Evolutionary conservation across 768 basidiomycete genomes (phyloP).

Genomic region (Sutorius australiensis): DNA sequence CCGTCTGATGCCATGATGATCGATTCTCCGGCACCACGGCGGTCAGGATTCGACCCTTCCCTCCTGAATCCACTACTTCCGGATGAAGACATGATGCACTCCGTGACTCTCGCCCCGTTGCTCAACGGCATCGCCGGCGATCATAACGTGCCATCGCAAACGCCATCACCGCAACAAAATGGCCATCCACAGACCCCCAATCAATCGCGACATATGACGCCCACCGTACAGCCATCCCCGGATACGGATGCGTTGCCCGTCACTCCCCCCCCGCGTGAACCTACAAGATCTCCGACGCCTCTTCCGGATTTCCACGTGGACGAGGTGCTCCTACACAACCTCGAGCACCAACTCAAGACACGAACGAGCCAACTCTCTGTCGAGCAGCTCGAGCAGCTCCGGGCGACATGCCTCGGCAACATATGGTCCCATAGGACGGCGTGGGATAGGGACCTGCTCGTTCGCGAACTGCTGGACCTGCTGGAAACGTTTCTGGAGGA

Average conservation of each 20-base stretch:
- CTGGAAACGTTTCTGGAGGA: constrained; percentile 67
- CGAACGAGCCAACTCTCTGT: constrained; percentile 62
- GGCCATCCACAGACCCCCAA: constrained; percentile 10
- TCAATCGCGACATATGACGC: constrained; percentile 1
- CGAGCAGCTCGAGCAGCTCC: constrained; percentile 91
- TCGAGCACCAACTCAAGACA: constrained; percentile 48
- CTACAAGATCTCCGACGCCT: constrained; percentile 64
- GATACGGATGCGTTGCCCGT: constrained; percentile 22
- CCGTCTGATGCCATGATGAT: constrained; percentile 34
- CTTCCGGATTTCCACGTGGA: constrained; percentile 76
- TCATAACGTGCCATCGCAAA: not conserved
- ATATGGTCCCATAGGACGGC: constrained; percentile 81
- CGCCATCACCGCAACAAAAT: constrained; percentile 10
- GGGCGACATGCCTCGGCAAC: constrained; percentile 72
- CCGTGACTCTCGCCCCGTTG: constrained; percentile 22
- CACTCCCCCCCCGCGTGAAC: constrained; percentile 29
- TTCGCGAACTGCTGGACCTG: constrained; percentile 54
- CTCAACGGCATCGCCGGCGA: constrained; percentile 19
- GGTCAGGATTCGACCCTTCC: constrained; percentile 46
- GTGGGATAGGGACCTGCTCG: constrained; percentile 75
- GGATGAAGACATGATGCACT: constrained; percentile 24
- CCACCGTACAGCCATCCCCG: not conserved
- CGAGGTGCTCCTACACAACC: constrained; percentile 41
- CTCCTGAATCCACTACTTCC: constrained; percentile 52
- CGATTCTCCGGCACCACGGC: constrained; percentile 32